Evolutionary conservation across 805 yeast species (phyloP).

Genomic region (Ogataea chonburiensis): DNA sequence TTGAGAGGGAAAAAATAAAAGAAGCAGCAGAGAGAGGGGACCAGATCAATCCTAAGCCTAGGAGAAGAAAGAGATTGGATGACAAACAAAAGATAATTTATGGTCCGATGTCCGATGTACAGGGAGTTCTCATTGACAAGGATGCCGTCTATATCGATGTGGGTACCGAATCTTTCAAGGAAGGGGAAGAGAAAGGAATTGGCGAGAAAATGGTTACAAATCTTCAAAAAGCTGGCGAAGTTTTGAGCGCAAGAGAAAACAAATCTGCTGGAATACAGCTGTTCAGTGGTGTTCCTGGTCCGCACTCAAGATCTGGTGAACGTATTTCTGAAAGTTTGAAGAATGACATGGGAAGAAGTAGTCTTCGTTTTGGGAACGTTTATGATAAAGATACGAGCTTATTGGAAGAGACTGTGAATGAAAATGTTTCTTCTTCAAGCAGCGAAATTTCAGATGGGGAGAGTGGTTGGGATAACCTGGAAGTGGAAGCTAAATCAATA

Average conservation of each 20-base stretch:
- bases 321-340: conserved; percentile 28
- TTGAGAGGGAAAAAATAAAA: conserved; percentile 70
- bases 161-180: conserved; percentile 39
- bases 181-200: conserved; percentile 53
- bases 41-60: conserved; percentile 44
- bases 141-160: conserved; percentile 96
- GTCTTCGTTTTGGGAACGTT: conserved; percentile 60
- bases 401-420: conserved; percentile 46
- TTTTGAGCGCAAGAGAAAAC: conserved; percentile 40
- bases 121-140: conserved; percentile 94
- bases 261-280: conserved; percentile 69
- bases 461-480: conserved; percentile 21
- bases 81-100: conserved; percentile 92
- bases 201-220: conserved; percentile 86
- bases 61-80: conserved; percentile 85
- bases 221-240: conserved; percentile 66
- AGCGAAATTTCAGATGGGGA: conserved; percentile 40
- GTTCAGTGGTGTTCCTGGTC: conserved; percentile 49
- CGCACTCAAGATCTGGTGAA: conserved; percentile 38
- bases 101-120: conserved; percentile 99
- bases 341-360: conserved; percentile 59
- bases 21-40: conserved; percentile 63
- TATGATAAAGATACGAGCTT: conserved; percentile 37
- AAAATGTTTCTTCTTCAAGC: conserved; percentile 38
- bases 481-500: neutral